Base-by-base conservation (phyloP, 176 grass and related monocot genomes). In the Oryza longistaminata region DNA sequence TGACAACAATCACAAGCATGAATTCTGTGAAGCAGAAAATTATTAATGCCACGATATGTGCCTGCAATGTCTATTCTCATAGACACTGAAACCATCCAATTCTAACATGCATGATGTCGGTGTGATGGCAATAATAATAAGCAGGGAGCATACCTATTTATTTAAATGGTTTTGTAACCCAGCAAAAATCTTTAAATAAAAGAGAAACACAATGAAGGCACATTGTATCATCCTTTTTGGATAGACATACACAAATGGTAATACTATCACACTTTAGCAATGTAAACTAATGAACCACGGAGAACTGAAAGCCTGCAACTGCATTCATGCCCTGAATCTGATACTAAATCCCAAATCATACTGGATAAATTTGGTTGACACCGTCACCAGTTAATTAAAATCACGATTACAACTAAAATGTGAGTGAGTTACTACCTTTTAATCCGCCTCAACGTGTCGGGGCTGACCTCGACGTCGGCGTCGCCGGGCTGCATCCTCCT, bases 391-490 rank as follows among this genome's bases (percentile, higher is more conserved):
- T 48, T 2, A 48, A 34, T 48, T 2, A 40, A 34, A 52, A 81
- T 0, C 24, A 15, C 4, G 71, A 69, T 42, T 16, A 15, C 5
- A 2, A 50, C 1, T 42, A 70, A 17, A 70, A 67, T 0, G 2
- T 13, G 66, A 39, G 19, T 6, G 43, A 27, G 44, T 0, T 0
- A 13, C 2, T 83, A 97, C 94, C 92, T 87, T 90, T 91, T 89
- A 65, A 97, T 97, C 61, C 94, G 83, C 84, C 39, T 71, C n/a
- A 94, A 49, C 81, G 91, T 91, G 26, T 97, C 94, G 0, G 91
- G 90, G 50, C 83, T 91, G 70, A 97, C 88, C 81, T 97, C 88
- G 4, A 86, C 77, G 10, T 86, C 31, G 2, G 83, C 70, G 10
- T 85, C 79, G 27, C 81, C 88, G 5, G 89, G 87, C 76, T 84